Evolutionary conservation across 2,329 filamentous ascomycete genomes (phyloP).

Genomic region (Epichloe scottii): DNA sequence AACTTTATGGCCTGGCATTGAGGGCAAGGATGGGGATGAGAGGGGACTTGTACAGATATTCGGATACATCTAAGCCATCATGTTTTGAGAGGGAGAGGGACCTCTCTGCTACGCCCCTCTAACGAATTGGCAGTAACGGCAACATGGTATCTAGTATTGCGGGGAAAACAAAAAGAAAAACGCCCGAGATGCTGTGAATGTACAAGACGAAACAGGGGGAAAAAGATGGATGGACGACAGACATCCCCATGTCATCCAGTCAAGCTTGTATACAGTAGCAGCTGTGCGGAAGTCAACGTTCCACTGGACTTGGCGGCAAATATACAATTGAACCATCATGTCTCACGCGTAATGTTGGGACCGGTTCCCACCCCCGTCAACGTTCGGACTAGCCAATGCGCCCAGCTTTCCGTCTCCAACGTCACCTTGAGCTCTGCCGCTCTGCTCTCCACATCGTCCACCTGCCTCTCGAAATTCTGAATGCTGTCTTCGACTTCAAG

Average conservation of each 20-base stretch:
- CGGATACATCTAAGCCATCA: neutral
- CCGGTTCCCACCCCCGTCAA: conserved; percentile 48
- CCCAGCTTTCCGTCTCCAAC: conserved; percentile 51
- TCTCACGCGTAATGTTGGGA: conserved; percentile 35
- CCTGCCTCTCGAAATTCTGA: conserved; percentile 65
- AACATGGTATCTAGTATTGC: neutral
- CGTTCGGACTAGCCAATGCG: conserved; percentile 51
- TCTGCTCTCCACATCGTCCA: conserved; percentile 55
- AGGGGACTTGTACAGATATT: neutral
- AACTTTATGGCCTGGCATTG: neutral
- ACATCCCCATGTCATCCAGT: too few relatives aligned
- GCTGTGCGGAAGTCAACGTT: too few relatives aligned
- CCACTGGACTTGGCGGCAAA: neutral
- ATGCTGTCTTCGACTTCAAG: conserved; percentile 80
- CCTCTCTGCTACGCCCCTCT: neutral
- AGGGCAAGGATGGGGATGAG: neutral
- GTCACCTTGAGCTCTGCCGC: conserved; percentile 50
- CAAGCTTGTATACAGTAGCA: too few relatives aligned
- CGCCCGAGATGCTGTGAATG: neutral
- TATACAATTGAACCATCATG: conserved; percentile 7
- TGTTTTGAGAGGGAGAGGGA: neutral
- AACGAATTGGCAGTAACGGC: neutral
- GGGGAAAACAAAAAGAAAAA: neutral
- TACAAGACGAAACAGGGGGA: neutral
- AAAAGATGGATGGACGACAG: neutral